Evolutionary conservation across 108 stramenopile genomes (phyloP), one percentile per base, ranked within the genome.

Genomic region (Mayamaea pseudoterrestris): DNA sequence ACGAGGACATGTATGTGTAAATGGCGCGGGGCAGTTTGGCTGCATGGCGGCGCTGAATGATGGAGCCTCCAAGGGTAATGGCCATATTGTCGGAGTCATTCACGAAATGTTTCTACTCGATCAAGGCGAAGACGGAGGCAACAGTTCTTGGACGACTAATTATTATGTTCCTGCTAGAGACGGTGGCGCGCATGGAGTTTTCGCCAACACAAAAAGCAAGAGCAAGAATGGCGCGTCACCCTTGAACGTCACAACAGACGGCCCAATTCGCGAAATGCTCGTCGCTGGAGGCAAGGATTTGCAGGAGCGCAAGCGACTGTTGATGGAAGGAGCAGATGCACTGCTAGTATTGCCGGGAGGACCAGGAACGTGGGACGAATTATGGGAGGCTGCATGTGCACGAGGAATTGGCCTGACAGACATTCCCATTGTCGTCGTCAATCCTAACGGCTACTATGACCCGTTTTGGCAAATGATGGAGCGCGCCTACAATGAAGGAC

Each of bases 271-370:
- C 40, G 75, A 82, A 56, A 58, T 90, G 24, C 22, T 90, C 34
- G 62, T 87, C 8, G 83, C 81, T 14, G 63, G 71, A 27, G 93
- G 93, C 2, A 53, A 73, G 36, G 85, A 90, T 66, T 65, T 95
- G 32, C 80, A 82, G 47, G 80, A 92, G 55, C 65, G 93, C 35
- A 95, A 95, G 61, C 35, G 64, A 40, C 45, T 81, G 24, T 61
- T 95, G 44, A 81, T 92, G 3, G 64, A 90, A 29, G 69, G 67
- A 28, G 66, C 80, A 1, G 81, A 92, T 46, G 89, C 66, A 1
- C 58, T 98, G 30, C 69, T 95, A 12, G 94, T 95, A 0, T 44
- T 95, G 49, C 97, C 97, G 12, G 97, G 97, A 5, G 97, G 97
- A 3, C 83, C 91, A 5, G 91, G 91, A 27, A 93, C 91, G 2